Conservation (phyloP, 2,329 filamentous ascomycete species). For the Ceratocystis cacaofunesta region DNA sequence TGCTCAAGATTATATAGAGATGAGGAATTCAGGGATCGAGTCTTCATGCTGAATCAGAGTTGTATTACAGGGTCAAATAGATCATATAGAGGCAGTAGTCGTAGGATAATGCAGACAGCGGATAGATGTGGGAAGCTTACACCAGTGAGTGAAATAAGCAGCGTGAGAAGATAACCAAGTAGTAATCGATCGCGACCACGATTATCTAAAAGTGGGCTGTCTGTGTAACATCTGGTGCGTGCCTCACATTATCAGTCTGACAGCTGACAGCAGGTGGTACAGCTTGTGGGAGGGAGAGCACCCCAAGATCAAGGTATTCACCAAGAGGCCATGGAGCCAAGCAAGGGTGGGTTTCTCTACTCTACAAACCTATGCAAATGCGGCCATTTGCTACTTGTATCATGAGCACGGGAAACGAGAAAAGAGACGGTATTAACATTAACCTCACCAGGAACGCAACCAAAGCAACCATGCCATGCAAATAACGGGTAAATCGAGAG, state of each 20-base stretch:
- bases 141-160: too few relatives aligned
- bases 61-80: too few relatives aligned
- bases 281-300: too few relatives aligned
- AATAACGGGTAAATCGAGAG: not conserved
- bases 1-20: not conserved
- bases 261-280: not conserved
- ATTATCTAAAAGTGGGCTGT: not conserved
- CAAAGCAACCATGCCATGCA: not conserved
- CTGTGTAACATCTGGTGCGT: not conserved
- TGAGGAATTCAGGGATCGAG: not conserved
- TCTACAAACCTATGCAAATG: not conserved
- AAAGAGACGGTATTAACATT: not conserved
- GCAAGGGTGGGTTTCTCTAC: too few relatives aligned
- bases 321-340: not conserved
- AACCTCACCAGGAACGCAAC: not conserved
- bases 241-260: not conserved
- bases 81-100: too few relatives aligned
- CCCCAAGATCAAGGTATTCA: not conserved
- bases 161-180: too few relatives aligned
- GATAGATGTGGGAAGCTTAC: too few relatives aligned
- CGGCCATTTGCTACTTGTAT: not conserved
- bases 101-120: too few relatives aligned
- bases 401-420: not conserved
- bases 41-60: too few relatives aligned
- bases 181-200: too few relatives aligned